A percentile compares a stretch with the other conserved stretches of the same genome.
These are phyloP conservation scores for Chrysoporthe puriensis DNA, from an alignment of 2,329 filamentous ascomycete species.

Conservation along the genomic window DNA sequence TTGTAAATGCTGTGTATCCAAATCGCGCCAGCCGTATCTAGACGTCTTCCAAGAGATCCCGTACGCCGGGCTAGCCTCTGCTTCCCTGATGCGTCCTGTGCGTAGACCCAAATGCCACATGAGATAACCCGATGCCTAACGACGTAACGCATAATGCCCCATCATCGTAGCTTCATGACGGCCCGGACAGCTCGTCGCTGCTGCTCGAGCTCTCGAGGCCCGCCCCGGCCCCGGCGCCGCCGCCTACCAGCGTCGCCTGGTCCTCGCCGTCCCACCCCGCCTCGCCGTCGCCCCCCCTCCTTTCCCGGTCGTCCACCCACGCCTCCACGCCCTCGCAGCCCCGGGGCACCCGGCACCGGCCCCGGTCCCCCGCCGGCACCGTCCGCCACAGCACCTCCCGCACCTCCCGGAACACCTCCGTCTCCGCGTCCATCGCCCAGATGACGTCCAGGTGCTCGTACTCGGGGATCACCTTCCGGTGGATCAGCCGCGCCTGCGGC, in stretches of 20 bases:
- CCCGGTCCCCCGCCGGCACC: conserved; percentile 52
- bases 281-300: conserved; percentile 27
- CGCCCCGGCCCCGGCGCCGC: conserved; percentile 19
- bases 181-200: conserved; percentile 23
- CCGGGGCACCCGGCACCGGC: conserved; percentile 63
- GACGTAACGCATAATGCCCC: neutral
- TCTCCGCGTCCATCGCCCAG: conserved; percentile 88
- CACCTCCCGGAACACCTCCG: conserved; percentile 81
- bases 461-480: conserved; percentile 79
- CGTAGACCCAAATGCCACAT: neutral
- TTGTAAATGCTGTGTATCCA: no score
- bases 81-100: no score
- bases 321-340: conserved; percentile 60
- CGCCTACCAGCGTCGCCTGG: conserved; percentile 33
- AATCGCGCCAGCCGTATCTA: no score
- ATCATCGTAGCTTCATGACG: conserved; percentile 16
- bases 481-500: conserved; percentile 78
- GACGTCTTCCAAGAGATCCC: no score
- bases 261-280: conserved; percentile 30
- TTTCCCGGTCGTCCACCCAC: conserved; percentile 41
- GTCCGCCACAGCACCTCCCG: conserved; percentile 85
- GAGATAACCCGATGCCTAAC: neutral
- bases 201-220: conserved; percentile 18
- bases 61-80: no score
- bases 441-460: conserved; percentile 96